Evolutionary conservation across 2,329 filamentous ascomycete genomes (phyloP), one percentile per base, ranked within the genome.

Genomic region (Cytospora leucostoma): DNA sequence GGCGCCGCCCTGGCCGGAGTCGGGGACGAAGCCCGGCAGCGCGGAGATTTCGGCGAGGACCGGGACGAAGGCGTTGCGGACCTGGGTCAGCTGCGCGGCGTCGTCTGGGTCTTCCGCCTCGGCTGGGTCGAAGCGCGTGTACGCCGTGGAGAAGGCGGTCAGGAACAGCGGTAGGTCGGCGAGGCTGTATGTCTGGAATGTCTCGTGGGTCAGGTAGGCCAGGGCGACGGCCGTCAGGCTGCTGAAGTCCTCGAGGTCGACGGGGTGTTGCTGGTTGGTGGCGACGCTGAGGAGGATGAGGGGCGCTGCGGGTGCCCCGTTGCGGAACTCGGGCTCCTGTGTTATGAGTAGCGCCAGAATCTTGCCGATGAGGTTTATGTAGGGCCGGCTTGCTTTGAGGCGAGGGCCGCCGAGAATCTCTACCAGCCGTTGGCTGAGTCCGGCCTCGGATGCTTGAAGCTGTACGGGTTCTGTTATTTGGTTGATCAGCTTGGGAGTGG

Each of bases 211-310:
- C 12, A 89, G 79, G 67, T 88, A 88, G 11, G 80, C 77, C 1
- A 84, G 75, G 1, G 84, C 82, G 0, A 82, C 80, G 2, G 82
- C 80, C 4, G 79, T 75, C 15, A 86, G 75, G 4, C 77, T 74
- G 47, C 82, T 73, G 67, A 87, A 87, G 66, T 84, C 81, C 17
- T 87, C 84, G 11, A 80, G 71, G 52, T 87, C 83, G 34, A 78
- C 74, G 2, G 74, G 74, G 13, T 73, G 71, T 0, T 77, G 71
- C 2, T 76, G 70, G 27, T 74, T 74, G 1, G 74, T 74, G 8
- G 84, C 84, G 27, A 86, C 73, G 7, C 70, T 74, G 7, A 89
- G 74, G 4, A 89, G 79, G 33, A 79, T 69, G 1, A 76, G 72
- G 0, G 82, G 80, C 0, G 83, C 84, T 13, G 73, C 69, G 0